Evolutionary conservation across 1,284 basidiomycete species (phyloP), one percentile per base, ranked within the genome.

Genomic region (Amylostereum chailletii): DNA sequence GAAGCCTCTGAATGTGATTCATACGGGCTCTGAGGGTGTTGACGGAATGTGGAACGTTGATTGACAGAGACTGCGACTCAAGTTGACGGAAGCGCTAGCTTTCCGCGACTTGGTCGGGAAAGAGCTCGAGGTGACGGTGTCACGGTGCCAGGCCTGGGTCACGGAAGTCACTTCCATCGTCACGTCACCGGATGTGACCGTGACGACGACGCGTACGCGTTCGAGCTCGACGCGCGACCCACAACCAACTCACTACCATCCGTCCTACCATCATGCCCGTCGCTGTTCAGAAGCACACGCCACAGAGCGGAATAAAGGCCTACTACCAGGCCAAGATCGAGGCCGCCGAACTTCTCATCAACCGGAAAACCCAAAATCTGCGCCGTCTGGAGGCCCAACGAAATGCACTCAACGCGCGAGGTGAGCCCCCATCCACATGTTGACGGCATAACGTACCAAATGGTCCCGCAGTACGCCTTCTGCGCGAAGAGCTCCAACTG

Each of bases 291-390:
- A 56, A 75, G 43, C 67, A 75, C 2, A 67, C 72, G 34, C 70
- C 75, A 2, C 72, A 77, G 5, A 80, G 77, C 34, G 83, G 86
- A 27, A 75, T 90, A 43, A 86, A 91, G 64, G 83, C 89, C 2
- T 98, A 97, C 74, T 97, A 96, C 65, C 88, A 94, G 64, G 86
- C 91, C 46, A 98, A 98, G 74, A 97, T 97, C 44, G 93, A 97
- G 63, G 76, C 87, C 8, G 86, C 93, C 6, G 94, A 97, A 63
- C 76, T 96, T 43, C 76, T 87, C 43, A 97, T 97, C 60, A 96
- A 95, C 67, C 85, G 92, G 69, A 95, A 94, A 70, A 97, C 94
- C 0, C 94, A 97, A 72, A 98, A 98, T 70, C 68, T 99, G 50
- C 77, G 95, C 44, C 89, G 95, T 55, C 71, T 99, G 58, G 95